Conservation (phyloP, 331 rosid genomes). For the Arachis monticola region DNA sequence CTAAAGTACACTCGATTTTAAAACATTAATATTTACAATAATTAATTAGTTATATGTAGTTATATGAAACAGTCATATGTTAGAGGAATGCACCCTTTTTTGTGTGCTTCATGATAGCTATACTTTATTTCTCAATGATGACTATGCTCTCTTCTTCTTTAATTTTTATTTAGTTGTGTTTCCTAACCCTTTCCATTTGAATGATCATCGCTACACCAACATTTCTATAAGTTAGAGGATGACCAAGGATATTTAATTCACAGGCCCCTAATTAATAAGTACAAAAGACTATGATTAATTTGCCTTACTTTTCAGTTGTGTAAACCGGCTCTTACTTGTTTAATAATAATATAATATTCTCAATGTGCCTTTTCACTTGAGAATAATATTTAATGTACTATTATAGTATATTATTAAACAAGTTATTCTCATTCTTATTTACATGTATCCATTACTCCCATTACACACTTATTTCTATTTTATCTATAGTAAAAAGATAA, state of each 20-base stretch:
- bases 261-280: constrained; percentile 30
- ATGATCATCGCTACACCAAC: constrained; percentile 17
- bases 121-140: constrained; percentile 28
- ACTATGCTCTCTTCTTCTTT: constrained; percentile 10
- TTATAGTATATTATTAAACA: too few relatives aligned
- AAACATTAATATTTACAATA: too few relatives aligned
- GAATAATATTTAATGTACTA: too few relatives aligned
- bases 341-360: too few relatives aligned
- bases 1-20: too few relatives aligned
- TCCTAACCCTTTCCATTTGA: constrained; percentile 11
- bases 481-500: too few relatives aligned
- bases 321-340: not conserved
- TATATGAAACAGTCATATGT: constrained; percentile 19
- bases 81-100: constrained; percentile 36
- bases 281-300: constrained; percentile 34
- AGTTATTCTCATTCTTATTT: too few relatives aligned
- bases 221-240: constrained; percentile 29
- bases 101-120: constrained; percentile 38
- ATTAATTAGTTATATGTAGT: too few relatives aligned
- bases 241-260: constrained; percentile 26
- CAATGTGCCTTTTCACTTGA: too few relatives aligned
- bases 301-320: constrained; percentile 39
- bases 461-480: too few relatives aligned
- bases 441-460: too few relatives aligned
- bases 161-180: too few relatives aligned